These are phyloP conservation scores for Fusarium sp. DNA, from an alignment of 2,329 filamentous ascomycete species.

Conservation along the genomic window DNA sequence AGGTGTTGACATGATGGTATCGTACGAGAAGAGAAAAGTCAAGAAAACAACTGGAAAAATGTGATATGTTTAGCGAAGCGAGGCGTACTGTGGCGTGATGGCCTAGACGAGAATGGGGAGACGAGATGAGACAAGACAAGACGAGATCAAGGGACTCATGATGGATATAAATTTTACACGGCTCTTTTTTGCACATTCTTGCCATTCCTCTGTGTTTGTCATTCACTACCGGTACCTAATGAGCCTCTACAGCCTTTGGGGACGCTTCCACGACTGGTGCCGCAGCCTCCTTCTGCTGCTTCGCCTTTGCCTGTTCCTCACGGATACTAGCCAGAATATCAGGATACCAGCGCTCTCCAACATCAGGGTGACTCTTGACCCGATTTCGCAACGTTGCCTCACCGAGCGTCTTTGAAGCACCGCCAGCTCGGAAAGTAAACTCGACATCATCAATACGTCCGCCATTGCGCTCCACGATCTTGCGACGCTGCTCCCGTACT, in stretches of 20 bases:
- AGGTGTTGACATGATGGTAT: conserved; percentile 5
- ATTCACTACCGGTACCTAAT: conserved; percentile 30
- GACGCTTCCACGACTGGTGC: conserved; percentile 30
- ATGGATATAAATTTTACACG: conserved; percentile 31
- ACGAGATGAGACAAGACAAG: conserved; percentile 16
- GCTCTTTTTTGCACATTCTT: conserved; percentile 25
- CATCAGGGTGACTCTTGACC: conserved; percentile 87
- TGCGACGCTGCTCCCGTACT: conserved; percentile 68
- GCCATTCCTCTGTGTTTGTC: not conserved
- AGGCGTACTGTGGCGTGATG: conserved; percentile 34
- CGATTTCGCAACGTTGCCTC: conserved; percentile 87
- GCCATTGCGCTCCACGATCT: conserved; percentile 64
- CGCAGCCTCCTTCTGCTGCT: conserved; percentile 42
- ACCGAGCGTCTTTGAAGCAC: conserved; percentile 73
- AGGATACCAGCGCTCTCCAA: conserved; percentile 83
- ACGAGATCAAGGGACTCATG: conserved; percentile 27
- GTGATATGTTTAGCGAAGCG: conserved; percentile 32
- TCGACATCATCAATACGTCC: conserved; percentile 79
- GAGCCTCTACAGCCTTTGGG: conserved; percentile 45
- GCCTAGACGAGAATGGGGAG: conserved; percentile 17
- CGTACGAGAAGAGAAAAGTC: conserved; percentile 7
- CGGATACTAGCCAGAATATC: conserved; percentile 67
- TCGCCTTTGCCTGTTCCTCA: conserved; percentile 63
- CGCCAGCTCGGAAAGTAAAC: conserved; percentile 82
- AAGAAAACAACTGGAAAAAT: not conserved